Conservation (phyloP, 225 moss, liverwort and hornwort species). For the Sphagnum tenellum region DNA sequence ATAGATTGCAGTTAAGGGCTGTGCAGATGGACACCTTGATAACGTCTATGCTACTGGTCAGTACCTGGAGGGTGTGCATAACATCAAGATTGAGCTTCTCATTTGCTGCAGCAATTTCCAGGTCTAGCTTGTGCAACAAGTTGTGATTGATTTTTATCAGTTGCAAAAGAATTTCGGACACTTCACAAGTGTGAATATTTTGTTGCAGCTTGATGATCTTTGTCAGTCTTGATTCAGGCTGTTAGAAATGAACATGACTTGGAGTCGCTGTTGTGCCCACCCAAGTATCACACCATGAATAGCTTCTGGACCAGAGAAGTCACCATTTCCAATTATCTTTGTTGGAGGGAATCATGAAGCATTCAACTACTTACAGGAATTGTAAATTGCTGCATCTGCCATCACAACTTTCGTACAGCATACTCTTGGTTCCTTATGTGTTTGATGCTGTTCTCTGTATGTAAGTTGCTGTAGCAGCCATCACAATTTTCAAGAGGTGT, state of each 20-base stretch:
- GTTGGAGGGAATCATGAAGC: constrained; percentile 98
- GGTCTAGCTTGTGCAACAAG: constrained; percentile 15
- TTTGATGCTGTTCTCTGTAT: background rate
- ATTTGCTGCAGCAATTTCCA: constrained; percentile 98
- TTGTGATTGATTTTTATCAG: background rate
- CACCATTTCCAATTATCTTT: constrained; percentile 87
- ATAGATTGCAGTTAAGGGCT: constrained; percentile 94
- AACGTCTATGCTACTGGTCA: constrained; percentile 79
- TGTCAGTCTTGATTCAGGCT: constrained; percentile 31
- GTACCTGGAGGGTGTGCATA: constrained; percentile 61
- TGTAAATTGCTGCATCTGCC: constrained; percentile 17
- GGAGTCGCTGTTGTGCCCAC: constrained; percentile 56
- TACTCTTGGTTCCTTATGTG: background rate
- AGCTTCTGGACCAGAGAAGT: constrained; percentile 85
- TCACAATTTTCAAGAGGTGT: no score
- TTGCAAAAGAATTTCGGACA: no score
- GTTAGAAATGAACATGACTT: constrained; percentile 76
- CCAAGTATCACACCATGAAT: constrained; percentile 65
- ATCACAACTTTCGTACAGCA: background rate
- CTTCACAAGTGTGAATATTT: no score
- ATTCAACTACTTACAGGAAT: constrained; percentile 72
- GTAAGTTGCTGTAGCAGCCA: no score
- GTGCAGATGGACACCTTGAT: constrained; percentile 86
- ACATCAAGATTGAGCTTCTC: constrained; percentile 72
- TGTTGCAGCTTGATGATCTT: no score